Evolutionary conservation across 2,329 filamentous ascomycete genomes (phyloP).

Genomic region (Cercospora brassicicola): DNA sequence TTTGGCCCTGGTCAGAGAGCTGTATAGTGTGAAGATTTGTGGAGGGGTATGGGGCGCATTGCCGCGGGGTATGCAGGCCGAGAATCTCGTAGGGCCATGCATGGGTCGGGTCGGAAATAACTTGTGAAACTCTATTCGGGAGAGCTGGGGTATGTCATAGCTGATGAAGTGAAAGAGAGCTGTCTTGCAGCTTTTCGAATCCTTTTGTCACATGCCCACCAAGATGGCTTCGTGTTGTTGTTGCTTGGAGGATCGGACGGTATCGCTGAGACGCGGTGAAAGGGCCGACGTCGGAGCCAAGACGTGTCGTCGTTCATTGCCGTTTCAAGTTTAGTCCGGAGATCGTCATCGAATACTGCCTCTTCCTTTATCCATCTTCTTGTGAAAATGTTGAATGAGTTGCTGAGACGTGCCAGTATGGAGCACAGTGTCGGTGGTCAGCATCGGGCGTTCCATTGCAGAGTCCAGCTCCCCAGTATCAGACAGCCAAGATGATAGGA

Average conservation of each 20-base stretch:
- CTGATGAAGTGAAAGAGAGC: background rate
- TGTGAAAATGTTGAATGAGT: background rate
- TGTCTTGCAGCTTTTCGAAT: background rate
- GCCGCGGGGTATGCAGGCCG: slow-evolving; percentile 9
- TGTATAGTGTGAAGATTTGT: background rate
- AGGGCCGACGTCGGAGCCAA: background rate
- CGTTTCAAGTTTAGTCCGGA: background rate
- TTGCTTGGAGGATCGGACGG: background rate
- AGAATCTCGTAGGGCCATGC: background rate
- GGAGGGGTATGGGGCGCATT: slow-evolving; percentile 4
- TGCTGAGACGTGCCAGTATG: background rate
- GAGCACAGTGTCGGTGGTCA: background rate
- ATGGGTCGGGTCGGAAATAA: slow-evolving; percentile 2
- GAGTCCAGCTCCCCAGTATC: background rate
- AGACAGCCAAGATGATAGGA: slow-evolving; percentile 6
- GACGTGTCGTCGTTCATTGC: slow-evolving; percentile 1
- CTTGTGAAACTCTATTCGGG: background rate
- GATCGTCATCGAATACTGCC: background rate
- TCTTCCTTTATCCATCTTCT: background rate
- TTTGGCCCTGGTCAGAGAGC: background rate
- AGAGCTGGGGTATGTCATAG: background rate
- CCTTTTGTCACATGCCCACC: background rate
- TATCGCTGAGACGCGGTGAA: background rate
- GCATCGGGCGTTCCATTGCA: background rate
- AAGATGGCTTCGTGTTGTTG: background rate